Percentiles rank a stretch among this genome's conserved stretches.
Evolutionary conservation across 192 early-diverging fungal genomes (phyloP).

Genomic region (Coemansia biformis): DNA sequence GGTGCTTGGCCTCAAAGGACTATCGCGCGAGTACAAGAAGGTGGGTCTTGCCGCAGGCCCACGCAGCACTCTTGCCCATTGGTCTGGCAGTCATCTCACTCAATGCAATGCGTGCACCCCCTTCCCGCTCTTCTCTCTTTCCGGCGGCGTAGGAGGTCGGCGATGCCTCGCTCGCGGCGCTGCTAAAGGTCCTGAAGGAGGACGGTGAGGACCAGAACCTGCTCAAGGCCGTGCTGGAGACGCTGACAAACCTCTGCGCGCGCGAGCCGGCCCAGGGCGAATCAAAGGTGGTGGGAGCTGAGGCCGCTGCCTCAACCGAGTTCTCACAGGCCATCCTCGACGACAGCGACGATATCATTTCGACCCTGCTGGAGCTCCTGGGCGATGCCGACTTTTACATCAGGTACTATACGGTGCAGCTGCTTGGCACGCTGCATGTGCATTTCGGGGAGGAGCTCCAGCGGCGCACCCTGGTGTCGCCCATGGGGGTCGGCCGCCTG

Average conservation of each 20-base stretch:
- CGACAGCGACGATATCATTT: conserved; percentile 59
- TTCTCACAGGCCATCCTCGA: conserved; percentile 38
- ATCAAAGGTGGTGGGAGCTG: conserved; percentile 5
- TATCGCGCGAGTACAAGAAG: conserved; percentile 70
- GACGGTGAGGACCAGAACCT: conserved; percentile 84
- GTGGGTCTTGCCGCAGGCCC: conserved; percentile 19
- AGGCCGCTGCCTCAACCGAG: conserved; percentile 22
- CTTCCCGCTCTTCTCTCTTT: not conserved
- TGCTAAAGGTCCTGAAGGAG: conserved; percentile 70
- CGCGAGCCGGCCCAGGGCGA: conserved; percentile 49
- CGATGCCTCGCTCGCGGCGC: conserved; percentile 63
- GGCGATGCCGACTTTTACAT: conserved; percentile 93
- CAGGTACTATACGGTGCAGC: conserved; percentile 83
- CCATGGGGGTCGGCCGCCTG: conserved; percentile 77
- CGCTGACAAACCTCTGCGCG: conserved; percentile 57
- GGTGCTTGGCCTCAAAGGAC: conserved; percentile 77
- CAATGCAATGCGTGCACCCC: too few relatives aligned
- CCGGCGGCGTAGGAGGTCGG: conserved; percentile 72
- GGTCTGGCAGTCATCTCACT: too few relatives aligned
- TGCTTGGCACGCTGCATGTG: conserved; percentile 70
- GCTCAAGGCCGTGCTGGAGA: conserved; percentile 80
- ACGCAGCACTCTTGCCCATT: too few relatives aligned
- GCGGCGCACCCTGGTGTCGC: conserved; percentile 78
- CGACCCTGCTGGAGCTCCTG: conserved; percentile 77
- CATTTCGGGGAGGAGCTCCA: conserved; percentile 58